Percentiles rank a stretch among this genome's conserved stretches.
phyloP scores from a whole-genome alignment of 164 flowering plant genomes.

The Taxillus chinensis region DNA sequence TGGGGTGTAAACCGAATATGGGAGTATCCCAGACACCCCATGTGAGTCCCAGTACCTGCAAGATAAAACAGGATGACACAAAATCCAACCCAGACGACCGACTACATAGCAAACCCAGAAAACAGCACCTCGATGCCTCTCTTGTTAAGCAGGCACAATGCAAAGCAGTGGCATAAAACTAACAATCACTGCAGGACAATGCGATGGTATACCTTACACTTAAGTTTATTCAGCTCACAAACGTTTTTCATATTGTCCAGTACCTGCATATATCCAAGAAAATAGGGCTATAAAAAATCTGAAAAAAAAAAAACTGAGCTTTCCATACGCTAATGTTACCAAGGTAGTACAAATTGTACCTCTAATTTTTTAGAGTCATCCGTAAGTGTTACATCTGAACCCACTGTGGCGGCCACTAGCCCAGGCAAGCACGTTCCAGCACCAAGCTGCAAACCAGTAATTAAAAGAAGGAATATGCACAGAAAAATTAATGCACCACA shows the following conservation, averaged over 20 bases:
- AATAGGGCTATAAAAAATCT: background rate
- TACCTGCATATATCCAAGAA: conserved; percentile 42
- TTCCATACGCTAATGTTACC: background rate
- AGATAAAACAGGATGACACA: background rate
- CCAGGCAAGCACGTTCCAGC: conserved; percentile 97
- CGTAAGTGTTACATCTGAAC: conserved; percentile 65
- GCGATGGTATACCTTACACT: conserved; percentile 44
- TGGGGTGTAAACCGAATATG: conserved; percentile 49
- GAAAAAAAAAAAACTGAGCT: too few species aligned
- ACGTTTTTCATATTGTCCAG: conserved; percentile 62
- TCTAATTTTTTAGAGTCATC: conserved; percentile 51
- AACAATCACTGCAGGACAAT: background rate
- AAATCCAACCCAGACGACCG: background rate
- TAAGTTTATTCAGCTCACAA: conserved; percentile 51
- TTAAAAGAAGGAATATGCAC: background rate
- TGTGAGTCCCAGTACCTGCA: conserved; percentile 68
- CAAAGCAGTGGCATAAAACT: background rate
- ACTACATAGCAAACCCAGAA: background rate
- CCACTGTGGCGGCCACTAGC: conserved; percentile 79
- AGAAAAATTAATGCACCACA: too few species aligned
- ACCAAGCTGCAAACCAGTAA: conserved; percentile 50
- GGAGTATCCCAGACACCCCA: conserved; percentile 92
- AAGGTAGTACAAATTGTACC: conserved; percentile 28
- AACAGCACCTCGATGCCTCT: background rate
- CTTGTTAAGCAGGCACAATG: background rate